Percentiles rank a stretch among this genome's conserved stretches.
phyloP scores from a whole-genome alignment of 2,329 filamentous ascomycete genomes.

The Botryosphaeria dothidea region DNA sequence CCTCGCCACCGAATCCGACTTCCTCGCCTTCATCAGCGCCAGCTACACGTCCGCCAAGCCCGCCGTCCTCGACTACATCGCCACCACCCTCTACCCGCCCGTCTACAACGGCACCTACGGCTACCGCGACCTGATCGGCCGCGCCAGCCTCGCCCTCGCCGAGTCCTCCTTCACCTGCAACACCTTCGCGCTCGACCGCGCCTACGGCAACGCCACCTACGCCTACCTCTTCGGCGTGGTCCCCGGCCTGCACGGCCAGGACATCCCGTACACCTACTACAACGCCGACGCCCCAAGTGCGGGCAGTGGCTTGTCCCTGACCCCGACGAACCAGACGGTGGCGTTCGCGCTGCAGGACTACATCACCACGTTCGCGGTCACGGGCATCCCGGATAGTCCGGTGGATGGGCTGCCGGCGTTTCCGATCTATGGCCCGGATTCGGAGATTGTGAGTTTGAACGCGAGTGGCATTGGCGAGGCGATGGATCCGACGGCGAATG shows the following conservation, averaged over 20 bases:
- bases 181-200: slow-evolving; percentile 51
- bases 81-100: slow-evolving; percentile 51
- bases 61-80: slow-evolving; percentile 43
- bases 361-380: slow-evolving; percentile 45
- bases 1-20: slow-evolving; percentile 21
- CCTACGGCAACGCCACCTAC: slow-evolving; percentile 49
- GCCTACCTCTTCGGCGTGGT: slow-evolving; percentile 56
- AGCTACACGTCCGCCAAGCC: slow-evolving; percentile 34
- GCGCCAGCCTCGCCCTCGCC: slow-evolving; percentile 43
- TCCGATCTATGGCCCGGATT: slow-evolving; percentile 47
- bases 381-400: slow-evolving; percentile 38
- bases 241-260: slow-evolving; percentile 55
- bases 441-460: slow-evolving; percentile 47
- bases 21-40: slow-evolving; percentile 29
- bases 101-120: slow-evolving; percentile 48
- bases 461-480: slow-evolving; percentile 42
- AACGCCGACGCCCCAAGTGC: slow-evolving; percentile 27
- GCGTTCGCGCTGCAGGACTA: slow-evolving; percentile 49
- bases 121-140: slow-evolving; percentile 49
- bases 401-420: slow-evolving; percentile 44
- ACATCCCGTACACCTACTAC: slow-evolving; percentile 57
- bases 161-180: slow-evolving; percentile 55
- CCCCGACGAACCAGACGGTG: slow-evolving; percentile 35
- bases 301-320: background rate
- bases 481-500: slow-evolving; percentile 49